These are phyloP conservation scores for Ceratocystis albifundus DNA, from an alignment of 2,329 filamentous ascomycete genomes.

Conservation along the genomic window DNA sequence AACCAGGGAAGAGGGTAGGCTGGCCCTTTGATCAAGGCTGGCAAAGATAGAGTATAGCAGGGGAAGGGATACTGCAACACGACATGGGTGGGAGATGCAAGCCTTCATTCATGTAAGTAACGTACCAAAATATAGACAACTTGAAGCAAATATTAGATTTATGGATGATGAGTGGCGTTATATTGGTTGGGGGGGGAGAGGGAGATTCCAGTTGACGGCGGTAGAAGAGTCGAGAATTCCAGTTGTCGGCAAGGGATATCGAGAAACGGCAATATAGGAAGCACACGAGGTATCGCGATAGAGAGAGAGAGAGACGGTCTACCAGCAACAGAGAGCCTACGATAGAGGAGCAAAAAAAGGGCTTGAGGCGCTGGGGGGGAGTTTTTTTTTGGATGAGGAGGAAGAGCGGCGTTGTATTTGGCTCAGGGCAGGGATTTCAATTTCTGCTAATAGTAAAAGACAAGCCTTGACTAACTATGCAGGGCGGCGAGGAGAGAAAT, in stretches of 20 bases:
- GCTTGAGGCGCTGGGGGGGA: not conserved
- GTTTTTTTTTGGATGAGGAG: not conserved
- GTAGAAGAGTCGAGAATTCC: not conserved
- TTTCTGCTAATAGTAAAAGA: conserved; percentile 9
- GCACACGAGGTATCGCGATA: not conserved
- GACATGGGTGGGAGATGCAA: not conserved
- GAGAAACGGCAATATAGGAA: not conserved
- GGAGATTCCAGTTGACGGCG: not conserved
- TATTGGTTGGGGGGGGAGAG: not conserved
- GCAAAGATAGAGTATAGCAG: not conserved
- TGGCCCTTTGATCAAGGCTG: not conserved
- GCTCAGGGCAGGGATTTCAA: not conserved
- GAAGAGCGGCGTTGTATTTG: not conserved
- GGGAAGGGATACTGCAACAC: not conserved
- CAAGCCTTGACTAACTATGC: not conserved
- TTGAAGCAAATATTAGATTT: not conserved
- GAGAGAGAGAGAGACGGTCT: not conserved
- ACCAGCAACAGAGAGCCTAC: not conserved
- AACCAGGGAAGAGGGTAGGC: not conserved
- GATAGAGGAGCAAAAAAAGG: not conserved
- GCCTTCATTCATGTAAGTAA: not conserved
- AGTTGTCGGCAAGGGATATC: not conserved
- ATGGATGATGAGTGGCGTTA: not conserved
- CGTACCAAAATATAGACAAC: not conserved
- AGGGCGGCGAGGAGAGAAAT: conserved; percentile 9